These are phyloP conservation scores for Alternaria postmessia DNA, from an alignment of 2,329 filamentous ascomycete genomes.

Conservation along the genomic window DNA sequence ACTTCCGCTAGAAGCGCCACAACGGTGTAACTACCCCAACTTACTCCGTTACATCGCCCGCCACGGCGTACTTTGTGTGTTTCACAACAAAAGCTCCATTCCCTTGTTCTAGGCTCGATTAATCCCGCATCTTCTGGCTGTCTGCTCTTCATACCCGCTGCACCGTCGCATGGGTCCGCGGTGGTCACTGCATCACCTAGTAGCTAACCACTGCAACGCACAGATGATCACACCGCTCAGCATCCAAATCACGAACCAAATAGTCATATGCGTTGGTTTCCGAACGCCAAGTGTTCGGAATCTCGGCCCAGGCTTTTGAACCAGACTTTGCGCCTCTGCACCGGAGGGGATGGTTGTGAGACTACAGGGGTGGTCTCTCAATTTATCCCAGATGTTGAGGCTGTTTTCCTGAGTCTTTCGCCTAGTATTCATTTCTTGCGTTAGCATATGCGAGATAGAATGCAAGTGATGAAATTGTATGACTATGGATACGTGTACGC, in stretches of 20 bases:
- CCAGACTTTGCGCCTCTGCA: not conserved
- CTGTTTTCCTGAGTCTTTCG: not conserved
- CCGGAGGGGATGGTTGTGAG: not conserved
- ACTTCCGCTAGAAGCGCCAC: constrained; percentile 4
- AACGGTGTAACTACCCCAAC: not conserved
- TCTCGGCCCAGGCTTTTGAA: constrained; percentile 1
- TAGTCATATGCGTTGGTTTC: not conserved
- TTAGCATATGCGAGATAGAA: not conserved
- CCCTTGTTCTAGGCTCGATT: not conserved
- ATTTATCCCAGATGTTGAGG: not conserved
- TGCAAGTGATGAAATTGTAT: not conserved
- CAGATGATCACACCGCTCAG: constrained; percentile 1
- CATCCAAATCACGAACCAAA: not conserved
- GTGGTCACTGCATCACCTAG: not conserved
- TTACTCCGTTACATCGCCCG: not conserved
- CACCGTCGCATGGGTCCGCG: not conserved
- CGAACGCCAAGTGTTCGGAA: constrained; percentile 2
- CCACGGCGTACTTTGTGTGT: not conserved
- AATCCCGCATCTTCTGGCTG: not conserved
- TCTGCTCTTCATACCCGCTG: not conserved
- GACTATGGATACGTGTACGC: not conserved
- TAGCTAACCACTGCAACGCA: not conserved
- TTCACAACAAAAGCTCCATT: not conserved
- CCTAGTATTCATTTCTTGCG: not conserved
- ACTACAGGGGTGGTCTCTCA: not conserved